Base-by-base conservation (phyloP, 1,284 basidiomycete genomes). In the Cystobasidium pallidum region DNA sequence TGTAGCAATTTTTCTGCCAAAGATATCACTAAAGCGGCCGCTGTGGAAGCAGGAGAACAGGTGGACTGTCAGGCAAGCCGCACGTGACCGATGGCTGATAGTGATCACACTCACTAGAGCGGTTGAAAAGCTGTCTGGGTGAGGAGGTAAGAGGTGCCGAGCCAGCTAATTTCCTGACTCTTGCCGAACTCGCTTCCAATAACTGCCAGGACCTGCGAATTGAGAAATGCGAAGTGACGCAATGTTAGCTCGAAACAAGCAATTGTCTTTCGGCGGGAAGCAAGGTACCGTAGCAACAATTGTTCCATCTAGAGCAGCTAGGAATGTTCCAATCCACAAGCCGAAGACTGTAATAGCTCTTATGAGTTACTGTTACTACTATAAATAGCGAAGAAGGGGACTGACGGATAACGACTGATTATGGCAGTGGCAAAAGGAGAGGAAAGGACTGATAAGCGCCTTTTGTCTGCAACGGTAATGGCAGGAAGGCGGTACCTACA, bases 21-120 rank as follows among this genome's bases (percentile, higher is more conserved):
- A 77, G 55, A 77, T 76, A 66, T 77, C 76, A 7, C 63, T 70
- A 41, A 77, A 74, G 41, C 76, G 54, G 28, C 76, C 76, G 47
- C 72, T 74, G 24, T 66, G 49, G 36, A 72, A 11, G 15, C 7
- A 41, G 39, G n/a, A 19, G 73, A 28, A 64, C 52, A 3, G 68
- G 41, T 8, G 61, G 58, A 39, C 57, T 58, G 2, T 52, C 28
- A 58, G 52, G 10, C 28, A 2, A 62, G 30, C n/a, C 41, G 43
- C 28, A 34, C 30, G 21, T 30, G 43, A 51, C 10, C 57, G 30
- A 47, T 34, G 30, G 43, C 30, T 26, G 24, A 39, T n/a, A 49
- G 17, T 2, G 26, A 24, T 1, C 8, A 43, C 1, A 49, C 67
- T 17, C 41, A 70, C 67, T 76, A 76, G 3, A 76, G 72, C 2